Base-by-base conservation (phyloP, 2,329 filamentous ascomycete genomes). In the Sporothrix brunneoviolacea region DNA sequence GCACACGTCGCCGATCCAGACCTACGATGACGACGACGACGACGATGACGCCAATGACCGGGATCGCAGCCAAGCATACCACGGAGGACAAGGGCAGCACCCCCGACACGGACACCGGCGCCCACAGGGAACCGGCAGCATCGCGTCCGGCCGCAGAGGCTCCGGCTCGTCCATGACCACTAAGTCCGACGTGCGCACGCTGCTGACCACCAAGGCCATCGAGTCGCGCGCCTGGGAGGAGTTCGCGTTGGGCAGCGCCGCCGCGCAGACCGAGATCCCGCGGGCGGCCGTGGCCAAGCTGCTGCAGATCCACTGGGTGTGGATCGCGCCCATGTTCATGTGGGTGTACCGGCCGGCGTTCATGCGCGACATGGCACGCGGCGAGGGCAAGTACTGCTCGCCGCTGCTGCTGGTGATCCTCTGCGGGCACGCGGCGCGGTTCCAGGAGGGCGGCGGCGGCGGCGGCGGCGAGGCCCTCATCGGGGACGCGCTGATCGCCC, bases 301-400 rank as follows among this genome's bases (percentile, higher is more conserved):
- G 10, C 52, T 61, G n/a, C 59, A 58, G 27, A 47, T 58, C 16
- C 55, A 60, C 49, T 60, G 59, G 58, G 54, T 53, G 13, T 61
- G 59, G 59, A 52, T 60, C n/a, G 45, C 54, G 27, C 61, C 60
- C 18, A 60, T 61, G 55, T 63, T 62, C 49, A 62, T 59, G 50
- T 62, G 60, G 55, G 58, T 63, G 13, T 62, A 63, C 48, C 54
- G 60, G 7, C 61, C 61, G 2, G 60, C 61, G 3, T 63, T 62
- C 46, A 60, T 60, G 37, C 55, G 60, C 15, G 60, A 63, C 50
- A 63, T 63, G 60, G 56, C 60, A 12, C 55, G 55, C 10, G 57
- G 56, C n/a, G 60, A 60, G 16, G 37, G 36, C 22, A 55, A 52
- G 7, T 63, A 61, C 53, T 63, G 62, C 44, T 63, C 61, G 27